phyloP scores from a whole-genome alignment of 345 rosid genomes.

The Garcia nutans region DNA sequence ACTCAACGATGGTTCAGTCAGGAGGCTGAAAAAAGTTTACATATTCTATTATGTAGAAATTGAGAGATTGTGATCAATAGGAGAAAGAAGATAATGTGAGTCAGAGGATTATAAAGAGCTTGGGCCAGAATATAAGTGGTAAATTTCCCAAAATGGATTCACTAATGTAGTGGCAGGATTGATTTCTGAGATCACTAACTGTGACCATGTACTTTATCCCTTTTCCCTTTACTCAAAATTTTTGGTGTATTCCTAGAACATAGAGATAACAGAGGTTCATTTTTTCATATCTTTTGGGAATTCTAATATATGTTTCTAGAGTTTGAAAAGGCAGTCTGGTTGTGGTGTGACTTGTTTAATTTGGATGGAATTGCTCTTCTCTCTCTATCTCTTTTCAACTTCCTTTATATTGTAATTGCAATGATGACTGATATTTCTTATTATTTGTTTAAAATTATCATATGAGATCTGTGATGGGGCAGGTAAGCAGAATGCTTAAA shows the following conservation, averaged over 20 bases:
- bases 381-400: neutral
- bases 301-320: neutral
- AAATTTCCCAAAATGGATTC: neutral
- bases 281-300: neutral
- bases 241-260: neutral
- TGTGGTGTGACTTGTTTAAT: neutral
- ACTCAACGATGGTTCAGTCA: neutral
- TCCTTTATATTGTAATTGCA: neutral
- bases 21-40: neutral
- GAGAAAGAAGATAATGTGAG: neutral
- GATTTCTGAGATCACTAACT: neutral
- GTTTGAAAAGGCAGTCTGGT: neutral
- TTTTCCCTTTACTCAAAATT: neutral
- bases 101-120: neutral
- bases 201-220: neutral
- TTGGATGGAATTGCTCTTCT: neutral
- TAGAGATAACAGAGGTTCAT: neutral
- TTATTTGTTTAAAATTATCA: neutral
- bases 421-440: neutral
- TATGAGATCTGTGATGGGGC: slow-evolving; percentile 25
- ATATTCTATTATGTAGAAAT: neutral
- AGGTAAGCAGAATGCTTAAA: slow-evolving; percentile 83
- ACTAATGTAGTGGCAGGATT: neutral
- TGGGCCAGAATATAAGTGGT: neutral
- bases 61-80: neutral